Percentiles rank a stretch among this genome's conserved stretches.
These are phyloP conservation scores for Porodaedalea pini DNA, from an alignment of 1,284 basidiomycete species.

Conservation along the genomic window DNA sequence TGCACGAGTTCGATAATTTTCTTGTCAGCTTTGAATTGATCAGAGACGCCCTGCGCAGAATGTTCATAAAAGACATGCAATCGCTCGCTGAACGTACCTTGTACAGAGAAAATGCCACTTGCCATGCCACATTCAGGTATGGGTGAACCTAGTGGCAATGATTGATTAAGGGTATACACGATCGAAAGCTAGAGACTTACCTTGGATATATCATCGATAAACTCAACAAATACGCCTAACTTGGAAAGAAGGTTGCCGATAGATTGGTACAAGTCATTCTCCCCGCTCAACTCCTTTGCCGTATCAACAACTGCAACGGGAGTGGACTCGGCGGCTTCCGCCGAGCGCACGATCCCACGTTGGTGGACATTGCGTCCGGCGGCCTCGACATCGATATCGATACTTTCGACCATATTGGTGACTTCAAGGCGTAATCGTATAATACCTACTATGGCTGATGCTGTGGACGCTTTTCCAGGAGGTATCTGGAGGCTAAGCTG, in stretches of 20 bases:
- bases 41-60: not conserved
- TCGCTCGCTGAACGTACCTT: not conserved
- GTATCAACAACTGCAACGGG: not conserved
- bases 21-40: not conserved
- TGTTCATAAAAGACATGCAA: not conserved
- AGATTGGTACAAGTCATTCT: not conserved
- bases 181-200: not conserved
- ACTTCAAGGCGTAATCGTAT: not conserved
- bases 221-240: not conserved
- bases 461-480: too few species aligned
- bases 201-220: constrained; percentile 1
- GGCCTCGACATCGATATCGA: not conserved
- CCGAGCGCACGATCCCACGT: not conserved
- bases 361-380: not conserved
- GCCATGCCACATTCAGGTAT: not conserved
- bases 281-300: not conserved
- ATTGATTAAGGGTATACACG: not conserved
- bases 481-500: not conserved
- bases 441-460: too few species aligned
- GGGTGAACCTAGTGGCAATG: not conserved
- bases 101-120: not conserved
- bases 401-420: not conserved
- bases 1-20: not conserved
- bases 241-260: not conserved
- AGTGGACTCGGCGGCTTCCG: not conserved